Evolutionary conservation across 2,329 filamentous ascomycete species (phyloP).

Genomic region (Calonectria pauciramosa): DNA sequence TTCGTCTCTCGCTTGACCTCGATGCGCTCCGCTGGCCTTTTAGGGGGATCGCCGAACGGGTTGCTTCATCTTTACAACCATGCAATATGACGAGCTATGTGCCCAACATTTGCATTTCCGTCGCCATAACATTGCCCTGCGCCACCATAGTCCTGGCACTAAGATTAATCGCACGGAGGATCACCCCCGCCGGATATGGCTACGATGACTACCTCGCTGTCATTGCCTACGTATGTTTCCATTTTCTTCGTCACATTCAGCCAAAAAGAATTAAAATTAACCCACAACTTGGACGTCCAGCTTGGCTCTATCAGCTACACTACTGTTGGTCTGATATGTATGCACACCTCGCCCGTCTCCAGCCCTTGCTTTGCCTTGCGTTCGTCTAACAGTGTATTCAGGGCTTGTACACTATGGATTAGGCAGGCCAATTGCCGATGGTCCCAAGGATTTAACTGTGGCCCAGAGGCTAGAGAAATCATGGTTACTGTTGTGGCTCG

Average conservation of each 20-base stretch:
- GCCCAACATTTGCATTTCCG: background rate
- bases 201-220: background rate
- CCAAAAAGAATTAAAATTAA: too few relatives aligned
- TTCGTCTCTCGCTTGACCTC: background rate
- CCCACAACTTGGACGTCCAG: background rate
- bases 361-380: too few relatives aligned
- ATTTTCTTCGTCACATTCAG: background rate
- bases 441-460: background rate
- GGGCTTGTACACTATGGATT: background rate
- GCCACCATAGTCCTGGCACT: background rate
- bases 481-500: background rate
- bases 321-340: background rate
- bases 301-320: background rate
- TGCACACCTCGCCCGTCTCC: background rate
- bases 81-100: background rate
- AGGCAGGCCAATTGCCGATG: background rate
- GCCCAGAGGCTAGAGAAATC: conserved; percentile 1
- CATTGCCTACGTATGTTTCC: background rate
- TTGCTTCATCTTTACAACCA: background rate
- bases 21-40: background rate
- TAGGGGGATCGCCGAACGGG: background rate
- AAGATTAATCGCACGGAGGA: background rate
- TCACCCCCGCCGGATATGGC: background rate
- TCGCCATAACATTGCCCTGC: background rate
- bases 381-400: background rate